Evolutionary conservation across 225 moss, liverwort and hornwort genomes (phyloP).

Genomic region (Pleurozium schreberi): DNA sequence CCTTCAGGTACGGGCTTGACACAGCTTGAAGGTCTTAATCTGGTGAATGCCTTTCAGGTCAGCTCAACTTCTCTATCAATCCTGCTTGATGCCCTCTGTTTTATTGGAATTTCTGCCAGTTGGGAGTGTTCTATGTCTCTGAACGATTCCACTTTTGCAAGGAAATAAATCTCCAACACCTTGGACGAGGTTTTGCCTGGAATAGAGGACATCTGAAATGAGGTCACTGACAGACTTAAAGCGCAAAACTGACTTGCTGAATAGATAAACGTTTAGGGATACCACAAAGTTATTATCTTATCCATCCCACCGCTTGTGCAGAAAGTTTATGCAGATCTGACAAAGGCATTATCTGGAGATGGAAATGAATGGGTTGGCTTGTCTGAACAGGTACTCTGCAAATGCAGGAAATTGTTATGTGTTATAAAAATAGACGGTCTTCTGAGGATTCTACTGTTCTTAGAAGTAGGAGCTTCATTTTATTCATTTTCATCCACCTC

Average conservation of each 20-base stretch:
- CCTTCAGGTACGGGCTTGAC: constrained; percentile 3
- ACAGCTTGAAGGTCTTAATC: constrained; percentile 7
- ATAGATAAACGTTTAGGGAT: background rate
- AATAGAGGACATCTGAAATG: background rate
- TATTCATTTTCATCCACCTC: background rate
- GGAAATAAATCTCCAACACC: background rate
- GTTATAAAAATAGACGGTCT: background rate
- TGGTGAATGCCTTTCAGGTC: constrained; percentile 40
- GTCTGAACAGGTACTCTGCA: constrained; percentile 31
- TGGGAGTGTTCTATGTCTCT: background rate
- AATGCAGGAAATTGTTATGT: background rate
- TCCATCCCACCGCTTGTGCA: background rate
- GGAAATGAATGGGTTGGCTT: constrained; percentile 25
- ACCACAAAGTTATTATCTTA: background rate
- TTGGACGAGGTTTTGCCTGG: background rate
- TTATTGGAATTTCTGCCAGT: background rate
- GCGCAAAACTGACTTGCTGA: background rate
- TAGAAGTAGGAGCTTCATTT: background rate
- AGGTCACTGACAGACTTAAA: background rate
- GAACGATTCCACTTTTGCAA: background rate
- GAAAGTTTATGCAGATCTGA: constrained; percentile 27
- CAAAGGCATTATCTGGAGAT: constrained; percentile 12
- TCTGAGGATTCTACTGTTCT: background rate
- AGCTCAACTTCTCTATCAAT: background rate
- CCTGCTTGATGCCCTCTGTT: background rate